Evolutionary conservation across 345 rosid genomes (phyloP), one percentile per base, ranked within the genome.

Genomic region (Syzygium aqueum): DNA sequence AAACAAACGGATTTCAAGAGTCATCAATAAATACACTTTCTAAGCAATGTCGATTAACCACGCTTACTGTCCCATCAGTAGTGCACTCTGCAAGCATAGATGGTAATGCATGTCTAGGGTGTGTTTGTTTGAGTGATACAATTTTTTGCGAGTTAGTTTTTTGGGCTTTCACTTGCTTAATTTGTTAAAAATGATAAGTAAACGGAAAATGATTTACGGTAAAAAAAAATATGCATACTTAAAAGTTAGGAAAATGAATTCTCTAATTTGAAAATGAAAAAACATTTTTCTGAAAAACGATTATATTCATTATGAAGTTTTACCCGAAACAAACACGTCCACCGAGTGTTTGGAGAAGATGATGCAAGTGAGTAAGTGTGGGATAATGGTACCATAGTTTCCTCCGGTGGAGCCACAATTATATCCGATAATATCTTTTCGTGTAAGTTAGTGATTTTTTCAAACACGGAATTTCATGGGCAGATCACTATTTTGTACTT

Each of bases 121-220:
- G 37, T 3, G 5, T 65, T 65, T 65, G 3, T 16, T 65, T 65
- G 37, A 30, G 22, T 8, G 17, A 30, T 30, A 30, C 12, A 65
- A n/a, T 19, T 65, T 3, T 65, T 65, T 30, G 19, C 2, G 12
- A 1, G 30, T 30, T 65, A 8, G 0, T 30, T 30, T 30, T 65
- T 40, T 16, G 4, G 19, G 0, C 22, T 30, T 17, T 16, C 10
- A 65, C 16, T 16, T 0, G 1, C 4, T 3, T 0, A 0, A 1
- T 30, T 30, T 16, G 23, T 11, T 65, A 1, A 65, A 65, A 65
- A 4, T 30, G 11, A 30, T 33, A 0, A 3, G 1, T 30, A 11
- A 7, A 30, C 11, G 2, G 10, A 16, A 30, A 65, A 30, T 65
- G 11, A 16, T 65, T 65, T 30, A 7, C 1, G 9, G 0, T 65